Evolutionary conservation across 176 grass and related monocot genomes (phyloP).

Genomic region (Puya raimondii): DNA sequence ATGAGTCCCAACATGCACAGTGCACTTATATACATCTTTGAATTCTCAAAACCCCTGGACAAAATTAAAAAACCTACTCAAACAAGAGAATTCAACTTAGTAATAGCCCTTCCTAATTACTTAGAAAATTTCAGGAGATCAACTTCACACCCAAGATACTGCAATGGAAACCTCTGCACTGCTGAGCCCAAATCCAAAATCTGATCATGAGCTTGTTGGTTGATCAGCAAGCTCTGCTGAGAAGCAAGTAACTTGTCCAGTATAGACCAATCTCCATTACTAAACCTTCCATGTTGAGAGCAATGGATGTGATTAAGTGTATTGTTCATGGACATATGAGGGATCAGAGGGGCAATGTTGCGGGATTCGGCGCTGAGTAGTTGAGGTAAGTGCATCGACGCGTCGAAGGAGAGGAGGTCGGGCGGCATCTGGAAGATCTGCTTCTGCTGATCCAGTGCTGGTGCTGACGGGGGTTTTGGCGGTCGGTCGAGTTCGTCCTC

Average conservation of each 20-base stretch:
- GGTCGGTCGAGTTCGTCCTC: neutral
- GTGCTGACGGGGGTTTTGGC: neutral
- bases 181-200: conserved; percentile 23
- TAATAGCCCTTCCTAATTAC: too few relatives aligned
- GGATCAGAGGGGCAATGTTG: conserved; percentile 6
- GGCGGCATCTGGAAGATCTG: neutral
- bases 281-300: too few relatives aligned
- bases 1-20: too few relatives aligned
- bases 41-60: too few relatives aligned
- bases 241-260: conserved; percentile 87
- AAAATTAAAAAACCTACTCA: too few relatives aligned
- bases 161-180: conserved; percentile 49
- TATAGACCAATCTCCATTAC: conserved; percentile 71
- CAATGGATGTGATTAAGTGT: neutral
- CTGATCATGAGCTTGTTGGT: conserved; percentile 2
- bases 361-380: conserved; percentile 54
- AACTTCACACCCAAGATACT: conserved; percentile 49
- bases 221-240: conserved; percentile 58
- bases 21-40: too few relatives aligned
- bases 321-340: conserved; percentile 27
- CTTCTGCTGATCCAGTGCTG: neutral
- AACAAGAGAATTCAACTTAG: too few relatives aligned
- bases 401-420: conserved; percentile 45
- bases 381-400: conserved; percentile 69
- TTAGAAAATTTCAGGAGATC: neutral